These are phyloP conservation scores for Fomitopsis pulvina DNA, from an alignment of 768 basidiomycete genomes.

Conservation along the genomic window DNA sequence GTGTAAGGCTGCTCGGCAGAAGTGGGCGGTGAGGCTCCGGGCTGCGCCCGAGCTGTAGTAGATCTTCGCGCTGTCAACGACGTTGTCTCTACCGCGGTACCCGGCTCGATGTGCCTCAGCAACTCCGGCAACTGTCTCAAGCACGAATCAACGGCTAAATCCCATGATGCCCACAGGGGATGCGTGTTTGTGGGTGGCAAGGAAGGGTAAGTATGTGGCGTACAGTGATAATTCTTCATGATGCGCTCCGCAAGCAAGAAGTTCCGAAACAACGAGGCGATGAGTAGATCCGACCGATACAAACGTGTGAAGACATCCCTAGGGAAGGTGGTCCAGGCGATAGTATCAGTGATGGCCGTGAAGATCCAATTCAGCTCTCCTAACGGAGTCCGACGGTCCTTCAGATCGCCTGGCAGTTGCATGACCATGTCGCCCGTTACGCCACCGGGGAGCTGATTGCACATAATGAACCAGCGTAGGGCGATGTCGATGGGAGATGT, in stretches of 20 bases:
- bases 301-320: constrained; percentile 89
- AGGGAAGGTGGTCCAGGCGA: constrained; percentile 97
- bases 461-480: constrained; percentile 88
- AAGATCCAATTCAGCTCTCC: constrained; percentile 99
- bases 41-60: constrained; percentile 5
- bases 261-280: constrained; percentile 94
- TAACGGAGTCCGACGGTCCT: constrained; percentile 91
- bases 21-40: constrained; percentile 5
- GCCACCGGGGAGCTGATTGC: constrained; percentile 75
- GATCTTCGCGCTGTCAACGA: constrained; percentile 21
- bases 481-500: constrained; percentile 99
- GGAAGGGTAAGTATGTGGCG: constrained; percentile 87
- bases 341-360: constrained; percentile 97
- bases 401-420: constrained; percentile 94
- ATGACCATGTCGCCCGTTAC: constrained; percentile 86
- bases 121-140: constrained; percentile 89
- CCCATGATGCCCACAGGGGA: constrained; percentile 95
- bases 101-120: constrained; percentile 31
- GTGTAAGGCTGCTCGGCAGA: constrained; percentile 45
- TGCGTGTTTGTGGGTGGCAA: constrained; percentile 97
- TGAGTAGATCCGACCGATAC: constrained; percentile 91
- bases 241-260: constrained; percentile 96
- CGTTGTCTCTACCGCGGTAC: constrained; percentile 7
- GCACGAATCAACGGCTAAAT: constrained; percentile 91
- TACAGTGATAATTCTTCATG: constrained; percentile 97